Percentiles rank a stretch among this genome's conserved stretches.
phyloP scores from a whole-genome alignment of 257 asterid genomes.

The Solanum sejunctum region DNA sequence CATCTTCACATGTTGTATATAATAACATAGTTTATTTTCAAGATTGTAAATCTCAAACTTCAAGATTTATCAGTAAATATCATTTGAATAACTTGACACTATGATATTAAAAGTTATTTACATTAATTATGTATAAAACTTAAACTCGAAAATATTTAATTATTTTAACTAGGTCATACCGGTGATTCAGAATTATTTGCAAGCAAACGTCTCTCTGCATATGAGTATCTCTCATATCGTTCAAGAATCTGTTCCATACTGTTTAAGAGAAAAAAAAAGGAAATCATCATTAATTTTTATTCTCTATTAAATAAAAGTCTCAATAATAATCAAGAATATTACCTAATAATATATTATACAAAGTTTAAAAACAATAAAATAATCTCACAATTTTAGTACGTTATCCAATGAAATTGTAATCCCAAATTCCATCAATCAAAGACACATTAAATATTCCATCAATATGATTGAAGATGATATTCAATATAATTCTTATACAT shows the following conservation, averaged over 20 bases:
- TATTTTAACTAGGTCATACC: constrained; percentile 9
- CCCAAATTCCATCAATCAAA: background rate
- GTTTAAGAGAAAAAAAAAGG: background rate
- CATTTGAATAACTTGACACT: background rate
- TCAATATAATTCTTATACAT: too few relatives aligned
- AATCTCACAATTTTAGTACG: too few relatives aligned
- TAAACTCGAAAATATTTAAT: background rate
- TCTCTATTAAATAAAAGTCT: background rate
- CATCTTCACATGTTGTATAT: background rate
- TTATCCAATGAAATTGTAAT: background rate
- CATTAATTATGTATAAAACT: background rate
- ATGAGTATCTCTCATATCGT: constrained; percentile 78
- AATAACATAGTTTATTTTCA: background rate
- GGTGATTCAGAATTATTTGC: constrained; percentile 41
- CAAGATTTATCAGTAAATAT: background rate
- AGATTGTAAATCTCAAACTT: background rate
- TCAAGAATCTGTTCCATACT: constrained; percentile 92
- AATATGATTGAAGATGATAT: too few relatives aligned
- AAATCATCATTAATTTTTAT: background rate
- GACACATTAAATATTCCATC: too few relatives aligned
- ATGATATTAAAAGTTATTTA: background rate
- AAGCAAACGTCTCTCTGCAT: constrained; percentile 57
- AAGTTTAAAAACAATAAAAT: background rate
- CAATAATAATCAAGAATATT: too few relatives aligned
- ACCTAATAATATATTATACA: background rate